A percentile compares a stretch with the other conserved stretches of the same genome.
Evolutionary conservation across 2,329 filamentous ascomycete species (phyloP).

Genomic region (Pseudofabraea citricarpa): DNA sequence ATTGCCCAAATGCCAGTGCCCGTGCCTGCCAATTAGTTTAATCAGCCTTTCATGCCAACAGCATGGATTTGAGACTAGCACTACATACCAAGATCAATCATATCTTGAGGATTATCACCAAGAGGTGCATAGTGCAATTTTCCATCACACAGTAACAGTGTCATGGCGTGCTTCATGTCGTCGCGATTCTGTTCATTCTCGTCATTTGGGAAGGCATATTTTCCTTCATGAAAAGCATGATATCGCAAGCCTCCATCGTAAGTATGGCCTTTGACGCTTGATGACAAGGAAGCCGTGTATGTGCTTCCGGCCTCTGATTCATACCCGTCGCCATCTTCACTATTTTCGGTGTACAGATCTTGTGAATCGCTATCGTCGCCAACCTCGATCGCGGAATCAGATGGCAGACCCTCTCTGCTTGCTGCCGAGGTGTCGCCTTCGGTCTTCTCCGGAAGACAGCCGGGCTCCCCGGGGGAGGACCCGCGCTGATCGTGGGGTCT

Average conservation of each 20-base stretch:
- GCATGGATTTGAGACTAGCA: background rate
- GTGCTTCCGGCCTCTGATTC: background rate
- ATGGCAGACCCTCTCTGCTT: too few species aligned
- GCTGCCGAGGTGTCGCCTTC: too few species aligned
- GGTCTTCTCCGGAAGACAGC: too few species aligned
- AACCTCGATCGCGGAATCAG: background rate
- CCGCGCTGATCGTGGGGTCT: too few species aligned
- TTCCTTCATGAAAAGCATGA: conserved; percentile 44
- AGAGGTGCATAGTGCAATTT: conserved; percentile 39
- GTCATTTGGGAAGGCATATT: conserved; percentile 34
- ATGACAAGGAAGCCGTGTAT: conserved; percentile 10
- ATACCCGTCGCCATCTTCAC: too few species aligned
- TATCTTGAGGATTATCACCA: conserved; percentile 26
- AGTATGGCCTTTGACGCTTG: conserved; percentile 41
- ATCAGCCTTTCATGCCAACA: background rate
- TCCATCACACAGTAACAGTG: conserved; percentile 35
- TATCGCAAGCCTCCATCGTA: conserved; percentile 51
- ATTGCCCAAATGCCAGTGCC: conserved; percentile 61
- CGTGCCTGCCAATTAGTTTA: conserved; percentile 21
- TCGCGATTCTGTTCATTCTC: conserved; percentile 40
- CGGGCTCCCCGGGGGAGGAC: too few species aligned
- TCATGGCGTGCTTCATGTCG: conserved; percentile 23
- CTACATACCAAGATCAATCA: conserved; percentile 32
- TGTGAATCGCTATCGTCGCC: background rate
- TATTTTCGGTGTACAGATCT: too few species aligned